Base-by-base conservation (phyloP, 306 rosid species). In the Gynostemma pentaphyllum region DNA sequence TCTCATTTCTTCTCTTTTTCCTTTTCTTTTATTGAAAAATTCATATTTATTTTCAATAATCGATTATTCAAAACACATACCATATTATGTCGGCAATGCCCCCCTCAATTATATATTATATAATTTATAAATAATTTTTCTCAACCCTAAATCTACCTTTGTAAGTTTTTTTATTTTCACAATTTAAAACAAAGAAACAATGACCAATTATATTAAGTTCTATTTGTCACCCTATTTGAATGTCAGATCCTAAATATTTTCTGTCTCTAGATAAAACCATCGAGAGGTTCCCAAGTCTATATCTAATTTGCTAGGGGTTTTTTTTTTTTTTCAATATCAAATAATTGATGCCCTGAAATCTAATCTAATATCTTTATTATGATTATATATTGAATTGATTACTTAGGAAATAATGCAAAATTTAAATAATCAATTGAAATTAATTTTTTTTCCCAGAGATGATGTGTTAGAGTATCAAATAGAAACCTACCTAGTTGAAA, bases 21-120 rank as follows among this genome's bases (percentile, higher is more conserved):
- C 10, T 13, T 15, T 3, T 15, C 34, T 23, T 30, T 10, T 23
- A 5, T 12, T 48, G 7, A 19, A 19, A 22, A 10, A 22, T 7
- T 54, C 34, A 5, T 12, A 6, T 28, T 39, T 39, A 11, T 37
- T 14, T 60, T 39, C 66, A n/a, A n/a, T n/a, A n/a, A n/a, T n/a
- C n/a, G n/a, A n/a, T n/a, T 13, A 60, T 37, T 61, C 65, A 59
- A 59, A 12, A 26, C 65, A 37, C 30, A 36, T 27, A 59, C 7
- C 66, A 40, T 39, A 39, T 40, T 34, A 22, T 61, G 66, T 61
- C 66, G 66, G 66, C 66, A 61, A 40, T 59, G 47, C 46, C 18
- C 30, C 28, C 23, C 32, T 59, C 65, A 59, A 59, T 59, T 5
- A 59, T 59, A n/a, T n/a, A 59, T 37, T 18, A 21, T 37, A 37